Evolutionary conservation across 495 filamentous ascomycete genomes (phyloP).

Genomic region (Tuber melanosporum): DNA sequence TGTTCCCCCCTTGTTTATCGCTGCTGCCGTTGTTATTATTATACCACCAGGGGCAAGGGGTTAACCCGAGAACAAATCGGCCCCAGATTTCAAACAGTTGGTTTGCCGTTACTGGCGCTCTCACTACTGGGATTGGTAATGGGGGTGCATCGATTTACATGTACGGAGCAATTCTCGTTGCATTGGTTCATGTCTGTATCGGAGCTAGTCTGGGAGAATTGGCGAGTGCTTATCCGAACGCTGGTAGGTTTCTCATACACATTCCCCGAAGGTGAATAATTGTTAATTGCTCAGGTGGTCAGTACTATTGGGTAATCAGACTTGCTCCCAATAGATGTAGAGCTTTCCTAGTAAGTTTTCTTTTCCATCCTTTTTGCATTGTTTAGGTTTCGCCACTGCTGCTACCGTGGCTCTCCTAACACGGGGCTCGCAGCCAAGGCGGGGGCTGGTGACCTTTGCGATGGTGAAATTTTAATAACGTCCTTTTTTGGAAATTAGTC

Average conservation of each 20-base stretch:
- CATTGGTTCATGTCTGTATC: constrained; percentile 28
- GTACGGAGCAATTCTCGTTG: constrained; percentile 31
- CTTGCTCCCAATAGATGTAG: constrained; percentile 24
- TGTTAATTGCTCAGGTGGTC: constrained; percentile 19
- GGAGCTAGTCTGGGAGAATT: constrained; percentile 33
- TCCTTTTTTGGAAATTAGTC: constrained; percentile 14
- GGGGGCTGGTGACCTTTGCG: not conserved
- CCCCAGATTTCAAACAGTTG: constrained; percentile 32
- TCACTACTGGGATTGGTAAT: constrained; percentile 27
- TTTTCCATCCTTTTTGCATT: not conserved
- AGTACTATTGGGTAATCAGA: constrained; percentile 35
- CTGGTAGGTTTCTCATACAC: constrained; percentile 13
- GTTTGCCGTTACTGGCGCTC: constrained; percentile 30
- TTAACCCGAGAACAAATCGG: not conserved
- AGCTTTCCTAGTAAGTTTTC: constrained; percentile 24
- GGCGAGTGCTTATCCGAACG: constrained; percentile 34
- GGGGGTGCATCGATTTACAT: constrained; percentile 28
- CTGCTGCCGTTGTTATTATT: not conserved
- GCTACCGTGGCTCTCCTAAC: not conserved
- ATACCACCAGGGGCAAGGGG: not conserved
- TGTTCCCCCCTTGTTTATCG: not conserved
- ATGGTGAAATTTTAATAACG: not conserved
- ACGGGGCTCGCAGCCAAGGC: not conserved
- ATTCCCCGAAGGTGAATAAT: not conserved
- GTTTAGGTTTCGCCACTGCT: not conserved